Percentiles rank a stretch among this genome's conserved stretches.
These are phyloP conservation scores for Ciborinia camelliae DNA, from an alignment of 2,329 filamentous ascomycete genomes.

Conservation along the genomic window DNA sequence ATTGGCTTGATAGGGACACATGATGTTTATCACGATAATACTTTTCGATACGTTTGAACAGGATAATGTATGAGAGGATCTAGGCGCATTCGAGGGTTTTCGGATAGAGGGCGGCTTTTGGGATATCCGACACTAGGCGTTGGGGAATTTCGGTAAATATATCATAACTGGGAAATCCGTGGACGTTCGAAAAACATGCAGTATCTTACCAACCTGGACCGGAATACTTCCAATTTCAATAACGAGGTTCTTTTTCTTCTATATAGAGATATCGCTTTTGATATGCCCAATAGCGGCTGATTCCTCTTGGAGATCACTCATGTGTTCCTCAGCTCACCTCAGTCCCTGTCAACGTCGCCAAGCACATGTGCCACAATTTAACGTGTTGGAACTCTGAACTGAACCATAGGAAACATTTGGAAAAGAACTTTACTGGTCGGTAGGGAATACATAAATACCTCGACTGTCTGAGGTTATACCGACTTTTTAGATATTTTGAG, in stretches of 20 bases:
- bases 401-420: neutral
- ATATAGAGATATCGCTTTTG: too few relatives aligned
- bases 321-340: neutral
- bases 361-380: neutral
- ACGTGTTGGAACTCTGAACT: neutral
- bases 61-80: neutral
- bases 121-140: neutral
- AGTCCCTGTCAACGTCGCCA: neutral
- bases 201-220: neutral
- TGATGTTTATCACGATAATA: slow-evolving; percentile 11
- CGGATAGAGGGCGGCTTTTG: neutral
- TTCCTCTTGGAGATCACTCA: neutral
- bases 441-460: too few relatives aligned
- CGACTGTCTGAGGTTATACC: too few relatives aligned
- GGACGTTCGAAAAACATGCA: neutral
- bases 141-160: neutral
- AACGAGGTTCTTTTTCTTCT: neutral
- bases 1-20: slow-evolving; percentile 47
- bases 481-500: too few relatives aligned
- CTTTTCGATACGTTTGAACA: too few relatives aligned
- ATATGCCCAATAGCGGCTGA: neutral
- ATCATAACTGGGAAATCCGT: neutral
- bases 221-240: neutral
- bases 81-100: neutral
- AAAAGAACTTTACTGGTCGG: neutral